Conservation (phyloP, 169 alveolate species). For the Ichthyophthirius multifiliis region DNA sequence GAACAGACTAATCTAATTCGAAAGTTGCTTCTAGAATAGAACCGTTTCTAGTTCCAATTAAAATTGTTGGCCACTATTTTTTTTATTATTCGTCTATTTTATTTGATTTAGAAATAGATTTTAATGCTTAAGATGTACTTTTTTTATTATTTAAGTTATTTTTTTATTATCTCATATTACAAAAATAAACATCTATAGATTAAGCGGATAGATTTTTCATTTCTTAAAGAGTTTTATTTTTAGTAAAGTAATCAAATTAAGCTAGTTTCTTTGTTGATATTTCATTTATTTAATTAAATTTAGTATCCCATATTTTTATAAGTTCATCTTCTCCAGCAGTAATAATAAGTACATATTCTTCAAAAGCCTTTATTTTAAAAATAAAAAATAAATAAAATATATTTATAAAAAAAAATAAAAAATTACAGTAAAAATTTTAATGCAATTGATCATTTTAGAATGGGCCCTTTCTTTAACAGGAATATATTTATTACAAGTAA, state of each 20-base stretch:
- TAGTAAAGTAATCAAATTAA: not conserved
- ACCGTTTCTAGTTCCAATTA: conserved; percentile 68
- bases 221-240: not conserved
- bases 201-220: conserved; percentile 26
- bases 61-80: conserved; percentile 29
- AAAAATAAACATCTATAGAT: conserved; percentile 69
- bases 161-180: conserved; percentile 45
- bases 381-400: conserved; percentile 5
- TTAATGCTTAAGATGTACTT: conserved; percentile 10
- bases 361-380: conserved; percentile 16
- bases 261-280: not conserved
- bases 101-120: conserved; percentile 35
- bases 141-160: not conserved
- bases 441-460: conserved; percentile 67
- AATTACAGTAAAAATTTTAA: conserved; percentile 38
- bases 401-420: too few species aligned
- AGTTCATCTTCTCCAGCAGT: conserved; percentile 86
- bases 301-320: conserved; percentile 79
- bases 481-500: conserved; percentile 68
- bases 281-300: conserved; percentile 47
- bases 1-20: conserved; percentile 34
- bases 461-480: conserved; percentile 69
- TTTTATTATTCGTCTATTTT: conserved; percentile 23
- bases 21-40: conserved; percentile 55
- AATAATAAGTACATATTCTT: conserved; percentile 45